A percentile compares a stretch with the other conserved stretches of the same genome.
Conservation (phyloP, 805 yeast species). For the Ogataea angusta region DNA sequence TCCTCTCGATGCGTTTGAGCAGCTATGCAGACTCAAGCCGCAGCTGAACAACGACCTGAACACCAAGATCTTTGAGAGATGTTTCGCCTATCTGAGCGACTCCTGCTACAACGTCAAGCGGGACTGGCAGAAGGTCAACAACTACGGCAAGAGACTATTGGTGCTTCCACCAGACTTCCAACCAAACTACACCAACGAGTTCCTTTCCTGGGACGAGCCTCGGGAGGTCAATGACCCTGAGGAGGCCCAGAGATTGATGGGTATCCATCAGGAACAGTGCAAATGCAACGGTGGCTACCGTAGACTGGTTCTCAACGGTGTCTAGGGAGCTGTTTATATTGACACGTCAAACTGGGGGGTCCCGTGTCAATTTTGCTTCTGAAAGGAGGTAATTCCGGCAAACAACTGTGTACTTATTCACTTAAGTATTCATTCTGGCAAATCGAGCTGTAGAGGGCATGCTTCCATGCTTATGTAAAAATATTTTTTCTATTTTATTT, state of each 20-base stretch:
- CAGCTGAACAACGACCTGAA: conserved; percentile 40
- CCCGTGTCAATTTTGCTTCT: background rate
- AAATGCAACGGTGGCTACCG: conserved; percentile 47
- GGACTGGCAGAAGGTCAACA: conserved; percentile 56
- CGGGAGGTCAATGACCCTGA: conserved; percentile 44
- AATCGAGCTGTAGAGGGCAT: background rate
- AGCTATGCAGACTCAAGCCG: conserved; percentile 46
- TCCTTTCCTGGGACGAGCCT: conserved; percentile 49
- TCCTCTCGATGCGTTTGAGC: conserved; percentile 46
- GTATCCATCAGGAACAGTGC: conserved; percentile 43
- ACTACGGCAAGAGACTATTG: conserved; percentile 51
- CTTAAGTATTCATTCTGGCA: background rate
- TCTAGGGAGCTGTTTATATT: conserved; percentile 5
- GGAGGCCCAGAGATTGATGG: conserved; percentile 47
- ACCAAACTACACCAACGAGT: conserved; percentile 51
- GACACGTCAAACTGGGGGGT: background rate
- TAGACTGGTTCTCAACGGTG: conserved; percentile 35
- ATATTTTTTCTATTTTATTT: background rate
- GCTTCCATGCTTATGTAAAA: background rate
- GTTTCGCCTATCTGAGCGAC: conserved; percentile 52
- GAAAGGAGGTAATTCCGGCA: background rate
- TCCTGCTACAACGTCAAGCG: conserved; percentile 52
- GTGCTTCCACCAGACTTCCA: conserved; percentile 47
- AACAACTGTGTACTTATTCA: background rate
- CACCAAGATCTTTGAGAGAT: conserved; percentile 47